phyloP scores from a whole-genome alignment of 768 basidiomycete species.

The Lentinus brumalis region DNA sequence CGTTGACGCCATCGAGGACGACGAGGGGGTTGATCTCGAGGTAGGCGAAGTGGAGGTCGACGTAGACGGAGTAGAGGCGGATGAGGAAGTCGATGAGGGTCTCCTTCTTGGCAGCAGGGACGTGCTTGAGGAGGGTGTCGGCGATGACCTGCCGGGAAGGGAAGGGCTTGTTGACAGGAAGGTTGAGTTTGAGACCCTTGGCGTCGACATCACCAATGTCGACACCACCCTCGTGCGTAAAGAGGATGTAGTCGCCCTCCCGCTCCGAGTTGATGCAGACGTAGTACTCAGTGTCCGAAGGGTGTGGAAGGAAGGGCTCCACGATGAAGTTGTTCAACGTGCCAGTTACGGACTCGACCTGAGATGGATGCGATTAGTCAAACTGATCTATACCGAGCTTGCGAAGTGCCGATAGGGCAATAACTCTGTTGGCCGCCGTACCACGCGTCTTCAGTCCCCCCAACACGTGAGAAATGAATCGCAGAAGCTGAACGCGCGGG shows the following conservation, averaged over 20 bases:
- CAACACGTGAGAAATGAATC: too few relatives aligned
- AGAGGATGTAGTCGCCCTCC: constrained; percentile 94
- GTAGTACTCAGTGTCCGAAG: constrained; percentile 93
- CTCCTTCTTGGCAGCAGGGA: constrained; percentile 84
- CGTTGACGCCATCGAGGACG: constrained; percentile 79
- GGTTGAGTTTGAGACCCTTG: constrained; percentile 87
- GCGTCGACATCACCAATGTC: constrained; percentile 98
- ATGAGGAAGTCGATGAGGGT: constrained; percentile 93
- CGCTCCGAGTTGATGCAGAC: constrained; percentile 97
- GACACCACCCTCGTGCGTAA: constrained; percentile 98
- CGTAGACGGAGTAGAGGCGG: constrained; percentile 95
- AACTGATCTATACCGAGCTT: too few relatives aligned
- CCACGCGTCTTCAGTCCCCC: too few relatives aligned
- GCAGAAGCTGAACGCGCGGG: too few relatives aligned
- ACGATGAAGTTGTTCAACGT: constrained; percentile 97
- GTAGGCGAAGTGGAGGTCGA: constrained; percentile 98
- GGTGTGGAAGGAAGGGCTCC: constrained; percentile 98
- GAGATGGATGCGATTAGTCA: constrained; percentile 21
- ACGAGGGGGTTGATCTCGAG: constrained; percentile 99
- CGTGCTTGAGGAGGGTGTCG: constrained; percentile 75
- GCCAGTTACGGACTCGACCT: constrained; percentile 95
- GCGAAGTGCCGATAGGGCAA: too few relatives aligned
- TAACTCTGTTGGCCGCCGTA: too few relatives aligned
- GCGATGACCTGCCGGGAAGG: constrained; percentile 81
- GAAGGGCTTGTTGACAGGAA: constrained; percentile 78